Evolutionary conservation across 805 yeast species (phyloP).

Genomic region (Yamadazyma nakazawae): DNA sequence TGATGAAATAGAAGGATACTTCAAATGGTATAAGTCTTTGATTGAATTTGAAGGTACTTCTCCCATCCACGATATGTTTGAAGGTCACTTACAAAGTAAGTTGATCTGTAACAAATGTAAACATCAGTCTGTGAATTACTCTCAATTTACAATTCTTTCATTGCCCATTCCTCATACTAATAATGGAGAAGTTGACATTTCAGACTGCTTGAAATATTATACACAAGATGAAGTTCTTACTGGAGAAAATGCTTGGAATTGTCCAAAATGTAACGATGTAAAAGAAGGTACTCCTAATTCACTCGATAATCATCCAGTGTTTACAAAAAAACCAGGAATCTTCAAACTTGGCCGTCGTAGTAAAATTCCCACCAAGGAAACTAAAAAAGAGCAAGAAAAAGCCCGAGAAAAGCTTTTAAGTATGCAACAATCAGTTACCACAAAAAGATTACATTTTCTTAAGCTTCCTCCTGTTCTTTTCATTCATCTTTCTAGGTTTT

Average conservation of each 20-base stretch:
- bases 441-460: conserved; percentile 28
- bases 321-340: conserved; percentile 32
- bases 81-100: conserved; percentile 69
- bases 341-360: conserved; percentile 32
- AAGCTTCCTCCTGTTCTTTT: conserved; percentile 37
- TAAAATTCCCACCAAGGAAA: conserved; percentile 32
- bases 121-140: conserved; percentile 54
- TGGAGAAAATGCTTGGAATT: conserved; percentile 84
- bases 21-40: conserved; percentile 56
- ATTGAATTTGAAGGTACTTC: conserved; percentile 59
- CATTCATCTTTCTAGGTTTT: conserved; percentile 42
- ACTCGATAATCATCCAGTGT: conserved; percentile 37
- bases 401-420: conserved; percentile 9
- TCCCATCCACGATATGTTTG: conserved; percentile 63
- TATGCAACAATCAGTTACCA: conserved; percentile 14
- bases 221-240: conserved; percentile 60
- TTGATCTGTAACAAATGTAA: conserved; percentile 66
- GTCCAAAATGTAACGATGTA: conserved; percentile 59
- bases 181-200: conserved; percentile 38
- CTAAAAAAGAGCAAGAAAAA: conserved; percentile 17
- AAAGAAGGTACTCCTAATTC: conserved; percentile 13
- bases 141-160: conserved; percentile 61
- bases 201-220: conserved; percentile 62
- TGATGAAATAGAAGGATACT: conserved; percentile 48
- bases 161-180: conserved; percentile 51